These are phyloP conservation scores for Phlebiopsis gigantea DNA, from an alignment of 768 basidiomycete species.

Conservation along the genomic window DNA sequence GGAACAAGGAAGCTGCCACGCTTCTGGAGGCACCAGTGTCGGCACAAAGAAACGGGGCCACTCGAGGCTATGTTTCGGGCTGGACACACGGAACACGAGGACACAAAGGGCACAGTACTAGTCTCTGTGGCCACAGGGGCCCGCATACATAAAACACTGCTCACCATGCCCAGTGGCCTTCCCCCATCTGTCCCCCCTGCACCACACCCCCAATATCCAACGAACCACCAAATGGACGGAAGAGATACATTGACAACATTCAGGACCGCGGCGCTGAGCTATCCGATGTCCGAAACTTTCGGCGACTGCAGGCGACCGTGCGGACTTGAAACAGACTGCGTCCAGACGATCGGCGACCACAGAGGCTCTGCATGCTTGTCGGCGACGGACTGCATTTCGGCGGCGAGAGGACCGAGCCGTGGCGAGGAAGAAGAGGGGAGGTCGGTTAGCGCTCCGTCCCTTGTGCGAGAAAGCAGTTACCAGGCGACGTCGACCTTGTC, in stretches of 20 bases:
- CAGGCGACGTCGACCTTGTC: constrained; percentile 3
- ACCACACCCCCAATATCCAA: neutral
- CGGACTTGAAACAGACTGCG: neutral
- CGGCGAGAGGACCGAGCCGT: neutral
- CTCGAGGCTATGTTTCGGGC: neutral
- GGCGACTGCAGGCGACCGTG: neutral
- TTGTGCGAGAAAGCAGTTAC: neutral
- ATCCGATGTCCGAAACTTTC: neutral
- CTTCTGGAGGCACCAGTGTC: neutral
- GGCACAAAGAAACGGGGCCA: neutral
- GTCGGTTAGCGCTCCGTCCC: neutral
- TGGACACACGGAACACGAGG: neutral
- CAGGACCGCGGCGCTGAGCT: neutral
- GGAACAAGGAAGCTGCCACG: neutral
- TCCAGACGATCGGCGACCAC: neutral
- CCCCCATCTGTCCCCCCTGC: neutral
- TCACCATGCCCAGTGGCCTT: neutral
- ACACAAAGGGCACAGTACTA: neutral
- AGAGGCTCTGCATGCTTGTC: neutral
- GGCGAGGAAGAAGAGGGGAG: neutral
- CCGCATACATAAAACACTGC: neutral
- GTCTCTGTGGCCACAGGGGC: neutral
- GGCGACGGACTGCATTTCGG: neutral
- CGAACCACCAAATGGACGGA: neutral
- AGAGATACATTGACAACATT: neutral